Evolutionary conservation across 495 filamentous ascomycete species (phyloP), one percentile per base, ranked within the genome.

Genomic region (Niebla homalea): DNA sequence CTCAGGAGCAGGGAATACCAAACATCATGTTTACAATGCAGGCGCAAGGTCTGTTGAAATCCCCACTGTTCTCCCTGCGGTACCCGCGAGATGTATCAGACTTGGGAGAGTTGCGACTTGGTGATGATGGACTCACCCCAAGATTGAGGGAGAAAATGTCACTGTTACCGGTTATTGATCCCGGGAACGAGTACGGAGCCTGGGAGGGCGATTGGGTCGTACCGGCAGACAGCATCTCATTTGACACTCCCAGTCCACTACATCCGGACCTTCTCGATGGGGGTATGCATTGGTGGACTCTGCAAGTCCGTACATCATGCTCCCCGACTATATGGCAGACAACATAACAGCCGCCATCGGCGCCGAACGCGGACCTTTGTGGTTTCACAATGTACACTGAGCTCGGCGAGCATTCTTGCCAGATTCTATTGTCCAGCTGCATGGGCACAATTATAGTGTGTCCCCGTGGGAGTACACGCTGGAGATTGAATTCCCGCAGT

Each of bases 331-430:
- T 22, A 25, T 47, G 15, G 45, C 45, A n/a, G 15, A 32, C 25
- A 47, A 47, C 18, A 47, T 47, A 1, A 47, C 23, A 15, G 45
- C 45, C 20, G 45, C 45, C 5, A 47, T 47, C 25, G 45, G 45
- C 12, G 45, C 45, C 12, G 45, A 32, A 32, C n/a, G 18, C 4
- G 45, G 45, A 16, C 45, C 45, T 4, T 10, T 12, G 7, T 47
- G 45, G 45, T 47, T 47, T 22, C 14, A 36, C 26, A 23, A 20
- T 16, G 22, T 47, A 3, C 45, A 22, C 23, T 47, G 45, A 3
- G 29, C 45, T 4, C 22, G 45, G 22, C 45, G 45, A 5, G 19
- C 45, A 18, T 47, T 35, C 36, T 25, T 47, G 14, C 45, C 45
- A 12, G 45, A 47, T 16, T 36, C 36, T 15, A 47, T 25, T 5